Evolutionary conservation across 768 basidiomycete genomes (phyloP).

Genomic region (Gloeophyllum trabeum): DNA sequence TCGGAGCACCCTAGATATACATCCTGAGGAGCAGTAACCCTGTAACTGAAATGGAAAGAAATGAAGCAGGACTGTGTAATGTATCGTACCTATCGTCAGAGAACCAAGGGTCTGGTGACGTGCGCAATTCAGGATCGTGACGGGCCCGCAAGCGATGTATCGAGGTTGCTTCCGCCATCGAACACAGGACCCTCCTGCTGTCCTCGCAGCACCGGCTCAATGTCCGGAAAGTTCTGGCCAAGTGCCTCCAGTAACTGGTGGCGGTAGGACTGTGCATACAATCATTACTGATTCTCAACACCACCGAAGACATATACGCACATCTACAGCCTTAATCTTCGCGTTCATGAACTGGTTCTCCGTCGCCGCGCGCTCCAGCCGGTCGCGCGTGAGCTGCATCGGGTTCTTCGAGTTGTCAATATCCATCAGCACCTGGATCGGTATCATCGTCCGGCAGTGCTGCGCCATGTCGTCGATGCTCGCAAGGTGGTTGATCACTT

Average conservation of each 20-base stretch:
- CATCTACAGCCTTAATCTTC: constrained; percentile 70
- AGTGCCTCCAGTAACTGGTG: constrained; percentile 59
- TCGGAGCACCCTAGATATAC: no score
- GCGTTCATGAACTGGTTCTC: constrained; percentile 92
- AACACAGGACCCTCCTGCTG: no score
- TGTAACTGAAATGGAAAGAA: no score
- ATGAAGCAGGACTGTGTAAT: no score
- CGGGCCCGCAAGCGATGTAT: no score
- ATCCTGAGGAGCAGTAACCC: no score
- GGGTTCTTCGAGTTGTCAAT: constrained; percentile 77
- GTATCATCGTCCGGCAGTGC: constrained; percentile 51
- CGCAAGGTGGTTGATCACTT: constrained; percentile 57
- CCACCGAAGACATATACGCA: constrained; percentile 19
- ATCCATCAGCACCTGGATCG: constrained; percentile 65
- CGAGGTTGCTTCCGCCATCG: no score
- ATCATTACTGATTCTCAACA: constrained; percentile 4
- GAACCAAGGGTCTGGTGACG: no score
- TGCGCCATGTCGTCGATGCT: constrained; percentile 61
- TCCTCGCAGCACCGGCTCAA: no score
- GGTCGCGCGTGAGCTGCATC: constrained; percentile 70
- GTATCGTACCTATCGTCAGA: no score
- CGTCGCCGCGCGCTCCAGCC: constrained; percentile 72
- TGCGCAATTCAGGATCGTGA: no score
- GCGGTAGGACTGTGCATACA: constrained; percentile 51
- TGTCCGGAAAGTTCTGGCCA: constrained; percentile 60